Evolutionary conservation across 371 early-diverging fungal genomes (phyloP).

Genomic region (Lichtheimia hyalospora): DNA sequence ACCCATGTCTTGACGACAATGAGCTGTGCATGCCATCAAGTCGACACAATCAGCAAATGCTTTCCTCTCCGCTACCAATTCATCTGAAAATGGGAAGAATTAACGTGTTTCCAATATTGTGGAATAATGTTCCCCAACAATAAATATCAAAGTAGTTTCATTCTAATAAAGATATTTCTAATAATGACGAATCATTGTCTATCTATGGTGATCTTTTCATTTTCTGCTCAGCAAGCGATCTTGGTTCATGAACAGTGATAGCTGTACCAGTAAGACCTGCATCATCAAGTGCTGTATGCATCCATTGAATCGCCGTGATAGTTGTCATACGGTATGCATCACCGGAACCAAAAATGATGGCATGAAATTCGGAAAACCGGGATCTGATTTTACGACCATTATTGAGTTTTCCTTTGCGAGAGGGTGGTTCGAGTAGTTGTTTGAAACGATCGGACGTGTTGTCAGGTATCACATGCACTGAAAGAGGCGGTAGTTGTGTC

Average conservation of each 20-base stretch:
- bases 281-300: slow-evolving; percentile 50
- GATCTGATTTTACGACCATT: slow-evolving; percentile 48
- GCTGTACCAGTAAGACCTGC: slow-evolving; percentile 46
- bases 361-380: slow-evolving; percentile 48
- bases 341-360: slow-evolving; percentile 60
- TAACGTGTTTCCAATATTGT: neutral
- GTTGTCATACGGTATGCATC: slow-evolving; percentile 54
- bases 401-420: slow-evolving; percentile 22
- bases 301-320: slow-evolving; percentile 59
- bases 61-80: too few relatives aligned
- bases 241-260: slow-evolving; percentile 53
- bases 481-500: slow-evolving; percentile 25
- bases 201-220: slow-evolving; percentile 15
- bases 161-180: neutral
- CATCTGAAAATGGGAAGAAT: too few relatives aligned
- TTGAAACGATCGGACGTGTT: slow-evolving; percentile 41
- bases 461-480: slow-evolving; percentile 43
- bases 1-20: neutral
- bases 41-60: too few relatives aligned
- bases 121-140: neutral
- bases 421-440: slow-evolving; percentile 31
- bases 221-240: slow-evolving; percentile 57
- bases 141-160: neutral
- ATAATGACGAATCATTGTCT: neutral
- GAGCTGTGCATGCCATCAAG: too few relatives aligned